Conservation (phyloP, 2,329 filamentous ascomycete species). For the Pezicula radicicola region DNA sequence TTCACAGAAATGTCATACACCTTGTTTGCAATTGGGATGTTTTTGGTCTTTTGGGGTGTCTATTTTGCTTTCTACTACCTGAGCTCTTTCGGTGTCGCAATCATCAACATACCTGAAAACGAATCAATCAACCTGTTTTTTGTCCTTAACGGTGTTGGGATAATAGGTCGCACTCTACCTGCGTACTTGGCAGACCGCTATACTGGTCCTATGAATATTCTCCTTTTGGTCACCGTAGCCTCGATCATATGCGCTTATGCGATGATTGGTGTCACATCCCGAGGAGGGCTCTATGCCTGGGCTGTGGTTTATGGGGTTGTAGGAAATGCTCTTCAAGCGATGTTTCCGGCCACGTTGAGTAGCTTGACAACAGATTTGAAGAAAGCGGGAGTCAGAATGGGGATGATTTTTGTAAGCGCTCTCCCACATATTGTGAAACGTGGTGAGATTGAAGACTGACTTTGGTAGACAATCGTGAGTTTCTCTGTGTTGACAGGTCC, state of each 20-base stretch:
- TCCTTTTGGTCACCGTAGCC: slow-evolving; percentile 39
- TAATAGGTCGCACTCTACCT: slow-evolving; percentile 43
- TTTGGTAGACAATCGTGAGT: slow-evolving; percentile 41
- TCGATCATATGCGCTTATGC: slow-evolving; percentile 30
- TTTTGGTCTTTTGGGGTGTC: slow-evolving; percentile 29
- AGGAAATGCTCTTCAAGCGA: slow-evolving; percentile 42
- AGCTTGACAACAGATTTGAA: slow-evolving; percentile 47
- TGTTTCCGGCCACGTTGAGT: slow-evolving; percentile 46
- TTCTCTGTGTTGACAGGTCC: slow-evolving; percentile 17
- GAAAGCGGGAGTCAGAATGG: slow-evolving; percentile 52
- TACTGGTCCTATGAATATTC: slow-evolving; percentile 46
- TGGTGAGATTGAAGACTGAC: slow-evolving; percentile 1
- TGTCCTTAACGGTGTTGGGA: slow-evolving; percentile 47
- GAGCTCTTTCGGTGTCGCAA: slow-evolving; percentile 32
- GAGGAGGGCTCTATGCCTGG: slow-evolving; percentile 42
- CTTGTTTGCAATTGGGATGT: slow-evolving; percentile 37
- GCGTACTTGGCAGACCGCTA: slow-evolving; percentile 40
- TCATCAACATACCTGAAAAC: slow-evolving; percentile 30
- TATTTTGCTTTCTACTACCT: slow-evolving; percentile 35
- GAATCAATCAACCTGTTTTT: slow-evolving; percentile 45
- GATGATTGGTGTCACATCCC: slow-evolving; percentile 42
- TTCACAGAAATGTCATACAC: slow-evolving; percentile 39
- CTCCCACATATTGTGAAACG: background rate
- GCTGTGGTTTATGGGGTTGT: slow-evolving; percentile 45
- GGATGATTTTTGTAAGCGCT: slow-evolving; percentile 45